Base-by-base conservation (phyloP, 352 stramenopile genomes). In the Pythium guiyangense region DNA sequence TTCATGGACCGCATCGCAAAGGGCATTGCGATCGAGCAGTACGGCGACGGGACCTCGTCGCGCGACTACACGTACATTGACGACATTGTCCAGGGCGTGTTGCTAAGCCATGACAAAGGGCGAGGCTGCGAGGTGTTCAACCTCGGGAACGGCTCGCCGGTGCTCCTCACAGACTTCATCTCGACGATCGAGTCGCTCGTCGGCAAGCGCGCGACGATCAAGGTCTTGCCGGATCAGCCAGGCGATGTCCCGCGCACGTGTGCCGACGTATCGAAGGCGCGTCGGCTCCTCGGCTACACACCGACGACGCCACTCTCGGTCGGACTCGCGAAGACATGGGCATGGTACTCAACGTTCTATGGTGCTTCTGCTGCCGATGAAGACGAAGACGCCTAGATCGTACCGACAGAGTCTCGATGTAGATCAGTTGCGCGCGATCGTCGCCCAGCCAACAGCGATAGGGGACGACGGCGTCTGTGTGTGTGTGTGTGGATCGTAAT, bases 1-100 rank as follows among this genome's bases (percentile, higher is more conserved):
- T 99, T 99, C 61, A 98, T 99, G 75, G 91, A 99, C 69, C 76
- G 90, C 39, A 92, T 99, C 20, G 90, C 78, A n/a, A 74, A 84
- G 20, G 97, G 88, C 40, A 53, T 96, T 27, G 67, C 92, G 43
- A 98, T 99, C 40, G 88, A 99, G 56, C 93, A 99, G 73, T 99
- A 98, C 74, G 96, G 96, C 37, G 96, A 99, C 67, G 96, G 96
- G 26, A 92, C 74, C 11, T 98, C 92, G 10, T 94, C 73, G 49
- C 77, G 96, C 39, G 97, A 99, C 71, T 99, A 99, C 79, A 99
- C 97, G 12, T 99, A 98, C 73, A 98, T 99, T 55, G 87, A 88
- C 52, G 96, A 99, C 70, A 99, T 99, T 64, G 96, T 99, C 14
- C 91, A 98, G 66, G 96, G 97, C 26, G 85, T 99, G 29, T 10